These are phyloP conservation scores for Lactifluus subvellereus DNA, from an alignment of 768 basidiomycete genomes.

Conservation along the genomic window DNA sequence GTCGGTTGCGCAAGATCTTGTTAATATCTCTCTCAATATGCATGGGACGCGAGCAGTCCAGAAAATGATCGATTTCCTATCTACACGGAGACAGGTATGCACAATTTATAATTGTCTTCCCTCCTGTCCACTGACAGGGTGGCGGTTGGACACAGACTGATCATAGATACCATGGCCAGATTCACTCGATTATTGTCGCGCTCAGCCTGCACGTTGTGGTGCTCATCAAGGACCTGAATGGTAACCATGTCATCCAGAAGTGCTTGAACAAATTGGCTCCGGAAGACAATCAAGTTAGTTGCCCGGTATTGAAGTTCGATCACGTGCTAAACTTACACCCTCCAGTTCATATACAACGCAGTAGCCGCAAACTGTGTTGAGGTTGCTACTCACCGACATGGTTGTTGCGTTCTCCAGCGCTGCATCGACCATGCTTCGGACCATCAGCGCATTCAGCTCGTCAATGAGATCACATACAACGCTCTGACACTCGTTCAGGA, in stretches of 20 bases:
- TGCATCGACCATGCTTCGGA: conserved; percentile 99
- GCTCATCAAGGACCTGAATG: conserved; percentile 97
- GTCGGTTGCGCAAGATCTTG: conserved; percentile 93
- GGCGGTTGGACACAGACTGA: conserved; percentile 55
- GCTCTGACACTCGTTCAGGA: conserved; percentile 97
- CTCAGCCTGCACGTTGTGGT: conserved; percentile 97
- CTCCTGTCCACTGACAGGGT: conserved; percentile 47
- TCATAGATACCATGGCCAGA: conserved; percentile 81
- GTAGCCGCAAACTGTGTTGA: conserved; percentile 99
- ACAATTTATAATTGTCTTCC: conserved; percentile 29
- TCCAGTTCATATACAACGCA: conserved; percentile 96
- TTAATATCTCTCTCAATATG: conserved; percentile 99
- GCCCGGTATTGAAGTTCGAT: not conserved
- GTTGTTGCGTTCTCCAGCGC: conserved; percentile 96
- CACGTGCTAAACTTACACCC: not conserved
- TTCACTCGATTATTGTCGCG: conserved; percentile 93
- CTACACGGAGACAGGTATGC: conserved; percentile 87
- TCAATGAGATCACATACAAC: conserved; percentile 98
- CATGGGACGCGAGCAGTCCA: conserved; percentile 99
- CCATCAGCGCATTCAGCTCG: conserved; percentile 89
- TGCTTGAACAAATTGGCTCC: conserved; percentile 97
- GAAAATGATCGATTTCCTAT: conserved; percentile 99
- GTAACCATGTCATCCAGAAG: conserved; percentile 98
- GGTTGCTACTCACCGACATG: conserved; percentile 96
- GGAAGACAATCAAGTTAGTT: conserved; percentile 89